A percentile compares a stretch with the other conserved stretches of the same genome.
These are phyloP conservation scores for Chimonanthus salicifolius DNA, from an alignment of 164 flowering plant genomes.

Conservation along the genomic window DNA sequence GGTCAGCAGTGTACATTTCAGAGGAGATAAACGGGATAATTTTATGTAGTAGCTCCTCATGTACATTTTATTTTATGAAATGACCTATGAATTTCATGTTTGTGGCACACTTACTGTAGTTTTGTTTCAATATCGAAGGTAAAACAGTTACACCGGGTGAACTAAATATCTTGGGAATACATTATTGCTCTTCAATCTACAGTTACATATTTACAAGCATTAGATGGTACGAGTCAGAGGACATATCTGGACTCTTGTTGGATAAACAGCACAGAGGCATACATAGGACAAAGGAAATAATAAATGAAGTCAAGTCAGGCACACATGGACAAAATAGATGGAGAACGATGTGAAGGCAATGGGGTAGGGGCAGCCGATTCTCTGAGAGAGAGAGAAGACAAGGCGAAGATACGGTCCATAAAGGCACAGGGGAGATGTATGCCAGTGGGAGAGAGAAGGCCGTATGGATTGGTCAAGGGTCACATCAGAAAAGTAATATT, in stretches of 20 bases:
- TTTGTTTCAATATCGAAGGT: too few species aligned
- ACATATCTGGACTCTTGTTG: neutral
- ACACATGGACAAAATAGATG: neutral
- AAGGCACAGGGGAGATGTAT: neutral
- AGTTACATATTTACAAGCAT: neutral
- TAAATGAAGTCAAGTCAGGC: neutral
- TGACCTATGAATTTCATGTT: too few species aligned
- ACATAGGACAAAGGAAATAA: neutral
- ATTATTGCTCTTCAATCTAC: neutral
- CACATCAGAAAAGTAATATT: neutral
- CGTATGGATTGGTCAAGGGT: neutral
- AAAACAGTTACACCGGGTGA: too few species aligned
- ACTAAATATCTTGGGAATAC: too few species aligned
- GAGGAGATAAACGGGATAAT: too few species aligned
- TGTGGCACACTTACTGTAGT: too few species aligned
- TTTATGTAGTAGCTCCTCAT: too few species aligned
- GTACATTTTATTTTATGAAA: too few species aligned
- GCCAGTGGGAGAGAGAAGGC: neutral
- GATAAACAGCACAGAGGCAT: neutral
- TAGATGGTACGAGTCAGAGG: neutral
- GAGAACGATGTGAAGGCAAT: neutral
- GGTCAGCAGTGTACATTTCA: too few species aligned
- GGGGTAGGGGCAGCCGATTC: slow-evolving; percentile 1
- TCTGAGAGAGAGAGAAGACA: neutral
- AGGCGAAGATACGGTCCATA: neutral